Evolutionary conservation across 805 yeast species (phyloP).

Genomic region (Pichia paraexigua): DNA sequence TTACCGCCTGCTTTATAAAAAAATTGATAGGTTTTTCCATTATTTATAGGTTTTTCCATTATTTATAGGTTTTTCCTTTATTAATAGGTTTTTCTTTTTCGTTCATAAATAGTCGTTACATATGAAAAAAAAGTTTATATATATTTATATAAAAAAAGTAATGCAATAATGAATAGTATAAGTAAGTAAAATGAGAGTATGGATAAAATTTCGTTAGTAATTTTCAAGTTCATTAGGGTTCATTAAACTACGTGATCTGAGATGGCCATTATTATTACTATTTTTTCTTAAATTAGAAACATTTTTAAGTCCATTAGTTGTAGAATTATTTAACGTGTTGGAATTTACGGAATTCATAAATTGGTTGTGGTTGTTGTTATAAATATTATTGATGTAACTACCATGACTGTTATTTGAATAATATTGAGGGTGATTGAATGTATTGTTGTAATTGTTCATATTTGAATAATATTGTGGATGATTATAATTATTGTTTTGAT

Average conservation of each 20-base stretch:
- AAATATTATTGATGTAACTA: neutral
- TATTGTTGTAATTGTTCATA: neutral
- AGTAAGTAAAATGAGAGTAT: neutral
- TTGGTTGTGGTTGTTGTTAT: neutral
- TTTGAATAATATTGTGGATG: neutral
- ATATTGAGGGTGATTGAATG: neutral
- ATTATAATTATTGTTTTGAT: neutral
- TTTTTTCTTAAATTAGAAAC: neutral
- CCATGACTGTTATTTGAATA: neutral
- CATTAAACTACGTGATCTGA: neutral
- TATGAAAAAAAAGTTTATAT: neutral
- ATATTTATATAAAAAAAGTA: no score
- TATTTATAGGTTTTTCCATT: no score
- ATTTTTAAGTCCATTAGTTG: neutral
- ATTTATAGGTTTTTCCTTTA: no score
- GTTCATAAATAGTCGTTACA: neutral
- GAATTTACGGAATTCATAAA: neutral
- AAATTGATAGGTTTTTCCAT: no score
- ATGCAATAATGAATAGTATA: neutral
- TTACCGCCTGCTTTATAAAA: conserved; percentile 28
- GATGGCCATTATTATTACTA: neutral
- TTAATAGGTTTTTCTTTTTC: neutral
- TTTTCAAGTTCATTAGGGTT: neutral
- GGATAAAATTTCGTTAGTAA: neutral
- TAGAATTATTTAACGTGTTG: neutral